A percentile compares a stretch with the other conserved stretches of the same genome.
Evolutionary conservation across 805 yeast species (phyloP).

Genomic region (Pichia californica): DNA sequence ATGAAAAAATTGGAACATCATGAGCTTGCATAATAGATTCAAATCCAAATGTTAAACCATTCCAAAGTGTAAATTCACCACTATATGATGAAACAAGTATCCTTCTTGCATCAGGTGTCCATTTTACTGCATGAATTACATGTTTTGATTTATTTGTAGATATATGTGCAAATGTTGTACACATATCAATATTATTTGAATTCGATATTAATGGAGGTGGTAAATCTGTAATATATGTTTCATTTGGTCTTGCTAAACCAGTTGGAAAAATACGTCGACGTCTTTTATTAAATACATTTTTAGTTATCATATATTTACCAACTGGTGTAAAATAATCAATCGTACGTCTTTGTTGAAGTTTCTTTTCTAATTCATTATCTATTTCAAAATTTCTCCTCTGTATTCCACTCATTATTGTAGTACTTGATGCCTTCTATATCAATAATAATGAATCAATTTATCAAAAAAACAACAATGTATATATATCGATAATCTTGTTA

Average conservation of each 20-base stretch:
- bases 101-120: constrained; percentile 97
- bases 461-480: no score
- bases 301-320: constrained; percentile 54
- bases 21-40: constrained; percentile 99
- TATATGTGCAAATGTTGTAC: constrained; percentile 81
- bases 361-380: not conserved
- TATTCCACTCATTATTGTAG: not conserved
- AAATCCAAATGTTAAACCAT: constrained; percentile 89
- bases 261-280: constrained; percentile 29
- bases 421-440: not conserved
- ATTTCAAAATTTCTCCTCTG: not conserved
- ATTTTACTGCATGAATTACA: constrained; percentile 80
- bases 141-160: constrained; percentile 89
- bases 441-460: no score
- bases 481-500: no score
- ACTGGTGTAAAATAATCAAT: constrained; percentile 73
- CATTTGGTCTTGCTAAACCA: constrained; percentile 61
- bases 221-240: constrained; percentile 55
- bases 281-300: constrained; percentile 37
- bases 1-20: constrained; percentile 76
- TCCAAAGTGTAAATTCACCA: constrained; percentile 97
- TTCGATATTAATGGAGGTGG: constrained; percentile 53
- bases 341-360: constrained; percentile 47
- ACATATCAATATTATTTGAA: constrained; percentile 52
- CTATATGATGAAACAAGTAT: constrained; percentile 82